Evolutionary conservation across 139 green algal species (phyloP).

Genomic region (Coelastrella sp.): DNA sequence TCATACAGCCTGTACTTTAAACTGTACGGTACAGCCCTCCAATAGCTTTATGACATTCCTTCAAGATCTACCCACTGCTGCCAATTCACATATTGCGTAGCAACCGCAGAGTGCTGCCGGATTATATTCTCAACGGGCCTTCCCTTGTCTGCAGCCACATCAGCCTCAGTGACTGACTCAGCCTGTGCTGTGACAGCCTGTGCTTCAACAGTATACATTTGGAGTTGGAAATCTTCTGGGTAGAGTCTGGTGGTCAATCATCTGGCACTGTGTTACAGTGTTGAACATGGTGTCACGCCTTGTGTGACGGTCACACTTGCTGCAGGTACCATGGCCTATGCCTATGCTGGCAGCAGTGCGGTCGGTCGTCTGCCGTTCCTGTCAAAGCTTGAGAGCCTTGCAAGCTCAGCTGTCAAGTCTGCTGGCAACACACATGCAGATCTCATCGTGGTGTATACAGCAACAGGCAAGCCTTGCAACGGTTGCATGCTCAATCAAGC

Average conservation of each 20-base stretch:
- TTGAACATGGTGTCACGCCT: neutral
- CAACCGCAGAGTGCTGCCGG: too few species aligned
- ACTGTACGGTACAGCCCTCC: too few species aligned
- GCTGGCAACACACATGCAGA: constrained; percentile 18
- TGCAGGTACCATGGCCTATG: constrained; percentile 36
- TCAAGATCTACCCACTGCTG: too few species aligned
- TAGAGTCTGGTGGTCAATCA: neutral
- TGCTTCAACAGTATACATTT: too few species aligned
- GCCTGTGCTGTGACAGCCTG: neutral
- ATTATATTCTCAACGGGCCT: too few species aligned
- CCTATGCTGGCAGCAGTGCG: neutral
- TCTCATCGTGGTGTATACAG: constrained; percentile 47
- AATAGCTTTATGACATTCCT: too few species aligned
- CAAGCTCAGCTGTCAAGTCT: constrained; percentile 29
- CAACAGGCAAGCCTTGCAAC: constrained; percentile 32
- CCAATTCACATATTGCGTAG: too few species aligned
- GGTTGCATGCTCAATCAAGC: too few species aligned
- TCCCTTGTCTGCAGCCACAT: too few species aligned
- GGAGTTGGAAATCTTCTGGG: too few species aligned
- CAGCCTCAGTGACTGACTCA: neutral
- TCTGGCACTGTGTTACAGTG: neutral
- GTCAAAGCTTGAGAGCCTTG: constrained; percentile 42
- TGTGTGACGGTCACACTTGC: neutral
- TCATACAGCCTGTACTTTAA: too few species aligned
- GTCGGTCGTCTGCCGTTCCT: neutral